A percentile compares a stretch with the other conserved stretches of the same genome.
phyloP scores from a whole-genome alignment of 148 eudicot species.

The Cornus controversa region DNA sequence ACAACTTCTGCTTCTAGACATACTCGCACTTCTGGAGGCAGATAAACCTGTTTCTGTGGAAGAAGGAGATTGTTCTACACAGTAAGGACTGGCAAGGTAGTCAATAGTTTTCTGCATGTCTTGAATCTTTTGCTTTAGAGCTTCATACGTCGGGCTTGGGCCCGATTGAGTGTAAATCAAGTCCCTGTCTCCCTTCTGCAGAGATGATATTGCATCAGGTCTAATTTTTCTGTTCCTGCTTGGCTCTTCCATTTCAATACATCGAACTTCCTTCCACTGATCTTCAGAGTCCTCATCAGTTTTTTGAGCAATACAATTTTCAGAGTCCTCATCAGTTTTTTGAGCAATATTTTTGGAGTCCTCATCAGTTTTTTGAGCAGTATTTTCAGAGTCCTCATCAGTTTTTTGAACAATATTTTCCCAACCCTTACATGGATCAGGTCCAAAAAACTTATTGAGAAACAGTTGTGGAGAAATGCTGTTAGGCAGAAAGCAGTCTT shows the following conservation, averaged over 20 bases:
- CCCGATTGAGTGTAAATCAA: constrained; percentile 23
- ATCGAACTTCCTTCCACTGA: constrained; percentile 66
- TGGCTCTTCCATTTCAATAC: constrained; percentile 45
- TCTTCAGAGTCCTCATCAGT: constrained; percentile 42
- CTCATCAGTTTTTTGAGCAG: constrained; percentile 25
- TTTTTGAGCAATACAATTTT: constrained; percentile 25
- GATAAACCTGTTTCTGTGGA: constrained; percentile 43
- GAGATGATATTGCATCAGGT: constrained; percentile 20
- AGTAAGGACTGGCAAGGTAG: constrained; percentile 34
- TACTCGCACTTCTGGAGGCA: constrained; percentile 24
- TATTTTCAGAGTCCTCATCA: constrained; percentile 41
- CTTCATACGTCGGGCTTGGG: constrained; percentile 31
- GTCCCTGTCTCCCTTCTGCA: constrained; percentile 23
- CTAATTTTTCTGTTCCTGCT: constrained; percentile 21
- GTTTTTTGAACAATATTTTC: constrained; percentile 33
- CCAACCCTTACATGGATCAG: constrained; percentile 50
- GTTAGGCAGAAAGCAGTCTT: constrained; percentile 45
- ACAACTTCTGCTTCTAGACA: constrained; percentile 65
- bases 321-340: too few species aligned
- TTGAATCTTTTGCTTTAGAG: constrained; percentile 45
- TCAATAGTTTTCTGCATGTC: constrained; percentile 55
- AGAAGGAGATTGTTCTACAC: constrained; percentile 34
- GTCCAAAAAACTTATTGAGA: constrained; percentile 46
- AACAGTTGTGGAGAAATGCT: constrained; percentile 41
- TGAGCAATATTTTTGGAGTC: constrained; percentile 31